Evolutionary conservation across 306 rosid species (phyloP), one percentile per base, ranked within the genome.

Genomic region (Rosa rugosa): DNA sequence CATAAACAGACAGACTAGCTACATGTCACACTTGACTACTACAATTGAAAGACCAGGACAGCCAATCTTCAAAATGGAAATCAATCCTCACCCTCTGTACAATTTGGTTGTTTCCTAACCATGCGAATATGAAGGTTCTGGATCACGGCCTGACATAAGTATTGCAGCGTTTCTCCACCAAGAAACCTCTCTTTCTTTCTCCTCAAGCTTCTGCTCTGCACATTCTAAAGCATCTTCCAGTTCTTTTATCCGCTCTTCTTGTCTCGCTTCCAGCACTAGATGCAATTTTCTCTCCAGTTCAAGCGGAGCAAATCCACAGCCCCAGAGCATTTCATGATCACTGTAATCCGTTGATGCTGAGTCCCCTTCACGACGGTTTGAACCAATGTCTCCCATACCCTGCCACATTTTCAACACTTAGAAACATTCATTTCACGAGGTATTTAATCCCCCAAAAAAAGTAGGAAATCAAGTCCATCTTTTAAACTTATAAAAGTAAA

Each of bases 251-350:
- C 87, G 90, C 79, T 91, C 97, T 72, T 87, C 79, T 47, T 91
- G 93, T 71, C 93, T 88, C 40, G 89, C 71, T 85, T 91, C 93
- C 23, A 91, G 84, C 46, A 95, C 87, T 87, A 87, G 92, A 78
- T 93, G 96, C 84, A 95, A 80, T 86, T 86, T 90, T 75, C 94
- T 87, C 83, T 93, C 96, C 5, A 95, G 71, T 84, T 93, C 97
- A 60, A 84, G 45, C 7, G 98, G 97, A 47, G 85, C 62, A 73
- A 95, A 93, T 75, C 91, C 97, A 36, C 18, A 70, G 40, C 88
- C 97, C 51, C 54, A 78, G 27, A 86, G 88, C 72, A 78, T 40
- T 73, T 86, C 92, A 83, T 31, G 36, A 31, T 63, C 68, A 31
- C 13, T 69, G 75, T 57, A 57, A 57, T 59, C 78, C 20, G 65